phyloP scores from a whole-genome alignment of 768 basidiomycete species.

The Amanita exitialis region DNA sequence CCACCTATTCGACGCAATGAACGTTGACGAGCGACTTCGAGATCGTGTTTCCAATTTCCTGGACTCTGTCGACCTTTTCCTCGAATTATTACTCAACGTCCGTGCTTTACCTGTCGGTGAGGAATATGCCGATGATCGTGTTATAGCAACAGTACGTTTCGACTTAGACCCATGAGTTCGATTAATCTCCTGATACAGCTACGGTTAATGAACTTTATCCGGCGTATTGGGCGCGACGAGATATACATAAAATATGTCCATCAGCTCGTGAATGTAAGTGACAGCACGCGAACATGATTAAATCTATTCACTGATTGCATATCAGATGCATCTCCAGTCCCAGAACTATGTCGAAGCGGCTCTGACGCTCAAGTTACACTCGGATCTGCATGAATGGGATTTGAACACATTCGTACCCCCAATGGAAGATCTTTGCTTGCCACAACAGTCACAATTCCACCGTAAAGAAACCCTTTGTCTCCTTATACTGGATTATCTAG shows the following conservation, averaged over 20 bases:
- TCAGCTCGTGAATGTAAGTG: constrained; percentile 78
- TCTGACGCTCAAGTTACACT: constrained; percentile 85
- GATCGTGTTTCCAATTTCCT: constrained; percentile 75
- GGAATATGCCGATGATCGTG: constrained; percentile 90
- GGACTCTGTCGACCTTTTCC: constrained; percentile 85
- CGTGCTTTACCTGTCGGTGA: constrained; percentile 87
- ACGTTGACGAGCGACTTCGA: constrained; percentile 72
- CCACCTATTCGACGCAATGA: constrained; percentile 76
- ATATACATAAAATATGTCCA: constrained; percentile 96
- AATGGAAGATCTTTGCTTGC: constrained; percentile 83
- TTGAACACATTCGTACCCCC: constrained; percentile 70
- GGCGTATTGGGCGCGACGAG: constrained; percentile 83
- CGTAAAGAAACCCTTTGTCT: constrained; percentile 90
- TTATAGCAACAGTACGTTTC: constrained; percentile 70
- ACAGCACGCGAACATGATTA: neutral
- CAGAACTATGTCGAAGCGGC: constrained; percentile 93
- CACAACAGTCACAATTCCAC: constrained; percentile 89
- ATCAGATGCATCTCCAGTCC: constrained; percentile 76
- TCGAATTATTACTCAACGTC: constrained; percentile 81
- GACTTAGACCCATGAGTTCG: constrained; percentile 4
- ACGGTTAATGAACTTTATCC: constrained; percentile 88
- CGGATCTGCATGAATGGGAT: constrained; percentile 90
- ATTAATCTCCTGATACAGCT: constrained; percentile 34
- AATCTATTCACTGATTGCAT: neutral
- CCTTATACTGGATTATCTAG: constrained; percentile 88